phyloP scores from a whole-genome alignment of 768 basidiomycete genomes.

The Psilocybe subaeruginosa region DNA sequence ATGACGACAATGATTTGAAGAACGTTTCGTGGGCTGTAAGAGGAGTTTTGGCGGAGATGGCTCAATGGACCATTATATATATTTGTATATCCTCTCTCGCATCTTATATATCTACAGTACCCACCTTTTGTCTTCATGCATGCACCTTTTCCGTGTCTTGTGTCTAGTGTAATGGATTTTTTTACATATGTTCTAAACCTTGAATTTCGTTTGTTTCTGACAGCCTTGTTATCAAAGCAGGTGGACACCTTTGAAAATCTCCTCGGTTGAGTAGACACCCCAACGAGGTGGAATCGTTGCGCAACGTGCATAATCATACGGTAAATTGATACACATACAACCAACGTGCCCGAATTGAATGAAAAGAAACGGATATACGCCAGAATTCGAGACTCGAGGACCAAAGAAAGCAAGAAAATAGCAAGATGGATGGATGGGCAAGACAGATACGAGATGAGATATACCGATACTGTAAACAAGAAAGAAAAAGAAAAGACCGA shows the following conservation, averaged over 20 bases:
- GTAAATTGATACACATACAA: no score
- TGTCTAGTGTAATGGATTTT: slow-evolving; percentile 5
- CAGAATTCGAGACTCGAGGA: not conserved
- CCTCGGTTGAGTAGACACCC: no score
- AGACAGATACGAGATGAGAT: no score
- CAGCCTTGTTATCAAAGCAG: no score
- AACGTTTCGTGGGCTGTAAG: not conserved
- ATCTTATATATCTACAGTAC: not conserved
- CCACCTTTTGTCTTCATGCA: not conserved
- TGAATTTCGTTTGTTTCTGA: no score
- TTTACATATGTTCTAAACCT: no score
- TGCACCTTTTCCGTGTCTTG: not conserved
- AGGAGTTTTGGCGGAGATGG: not conserved
- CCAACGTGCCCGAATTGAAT: not conserved
- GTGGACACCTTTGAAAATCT: no score
- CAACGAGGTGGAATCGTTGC: no score
- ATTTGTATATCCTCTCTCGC: not conserved
- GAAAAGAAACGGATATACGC: not conserved
- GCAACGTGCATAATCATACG: no score
- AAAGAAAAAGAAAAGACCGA: not conserved
- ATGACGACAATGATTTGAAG: not conserved
- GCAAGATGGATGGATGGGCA: slow-evolving; percentile 4
- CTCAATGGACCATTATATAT: not conserved
- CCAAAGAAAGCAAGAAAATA: not conserved
- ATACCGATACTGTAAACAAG: no score